Conservation (phyloP, 306 rosid genomes). For the Fagus crenata region DNA sequence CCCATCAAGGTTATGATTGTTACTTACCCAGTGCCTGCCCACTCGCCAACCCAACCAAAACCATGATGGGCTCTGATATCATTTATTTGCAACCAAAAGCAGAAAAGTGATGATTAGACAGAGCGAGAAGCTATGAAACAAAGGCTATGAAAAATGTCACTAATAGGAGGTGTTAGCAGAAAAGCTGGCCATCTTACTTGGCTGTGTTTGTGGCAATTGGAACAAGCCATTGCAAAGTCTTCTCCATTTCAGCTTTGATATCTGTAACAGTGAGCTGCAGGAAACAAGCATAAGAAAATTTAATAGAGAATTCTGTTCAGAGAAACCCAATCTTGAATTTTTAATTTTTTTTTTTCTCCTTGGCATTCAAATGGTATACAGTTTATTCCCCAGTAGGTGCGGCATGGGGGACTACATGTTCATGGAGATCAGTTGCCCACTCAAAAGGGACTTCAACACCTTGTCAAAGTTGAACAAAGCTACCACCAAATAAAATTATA, state of each 20-base stretch:
- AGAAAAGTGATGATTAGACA: constrained; percentile 31
- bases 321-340: too few species aligned
- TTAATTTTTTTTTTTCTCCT: not conserved
- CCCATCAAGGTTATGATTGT: not conserved
- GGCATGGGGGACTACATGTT: not conserved
- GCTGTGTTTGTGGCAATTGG: constrained; percentile 86
- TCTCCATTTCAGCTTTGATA: constrained; percentile 85
- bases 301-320: constrained; percentile 17
- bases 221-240: constrained; percentile 78
- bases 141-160: constrained; percentile 11
- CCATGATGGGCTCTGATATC: constrained; percentile 82
- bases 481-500: constrained; percentile 34
- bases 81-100: constrained; percentile 35
- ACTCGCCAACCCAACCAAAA: constrained; percentile 96
- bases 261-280: constrained; percentile 61
- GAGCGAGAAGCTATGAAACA: constrained; percentile 5
- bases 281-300: constrained; percentile 24
- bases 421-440: not conserved
- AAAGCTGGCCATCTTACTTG: constrained; percentile 54
- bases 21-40: constrained; percentile 85
- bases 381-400: not conserved
- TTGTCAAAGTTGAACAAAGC: constrained; percentile 11
- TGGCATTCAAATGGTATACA: constrained; percentile 1
- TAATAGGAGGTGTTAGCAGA: constrained; percentile 22
- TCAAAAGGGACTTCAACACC: not conserved